Evolutionary conservation across 345 rosid species (phyloP), one percentile per base, ranked within the genome.

Genomic region (Aurinia saxatilis): DNA sequence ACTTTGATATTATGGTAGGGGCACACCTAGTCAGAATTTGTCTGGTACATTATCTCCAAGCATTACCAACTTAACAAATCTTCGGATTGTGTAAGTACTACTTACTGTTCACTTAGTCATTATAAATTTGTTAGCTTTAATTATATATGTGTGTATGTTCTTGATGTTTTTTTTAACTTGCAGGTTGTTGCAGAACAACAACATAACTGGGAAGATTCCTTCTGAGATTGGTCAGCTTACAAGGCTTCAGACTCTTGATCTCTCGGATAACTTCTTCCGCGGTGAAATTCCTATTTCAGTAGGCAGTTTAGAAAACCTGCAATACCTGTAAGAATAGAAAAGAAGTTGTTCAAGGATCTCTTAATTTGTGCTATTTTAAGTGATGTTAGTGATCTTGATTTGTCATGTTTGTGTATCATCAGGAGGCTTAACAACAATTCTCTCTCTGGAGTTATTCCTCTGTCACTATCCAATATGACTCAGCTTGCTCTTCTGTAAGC

Each of bases 391-490:
- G 40, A 23, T 62, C 9, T 30, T 53, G 50, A 73, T 31, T 12
- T 14, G 49, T 27, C 6, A 10, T 63, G 6, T 23, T n/a, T 57
- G 16, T 69, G 55, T 46, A 35, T 50, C 30, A 46, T 66, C 53
- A 93, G 99, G 96, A 85, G 88, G 81, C 78, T 93, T 57, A 93
- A 90, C 72, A 93, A 93, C 70, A 93, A 93, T 78, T 82, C 84
- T 75, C 87, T 93, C 60, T 77, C 86, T 1, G 88, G 97, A 63
- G 64, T 53, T 30, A 68, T 82, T 76, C 99, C 99, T 2, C 41
- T 65, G 67, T 75, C 86, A 37, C 70, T 89, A 76, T 86, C 83
- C 52, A 93, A 87, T 74, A 81, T 93, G 95, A 81, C 88, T n/a
- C 87, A 84, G 46, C 95, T 93, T 70, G 78, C 84, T 50, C 78